phyloP scores from a whole-genome alignment of 2,329 filamentous ascomycete genomes.

The Beauveria caledonica region DNA sequence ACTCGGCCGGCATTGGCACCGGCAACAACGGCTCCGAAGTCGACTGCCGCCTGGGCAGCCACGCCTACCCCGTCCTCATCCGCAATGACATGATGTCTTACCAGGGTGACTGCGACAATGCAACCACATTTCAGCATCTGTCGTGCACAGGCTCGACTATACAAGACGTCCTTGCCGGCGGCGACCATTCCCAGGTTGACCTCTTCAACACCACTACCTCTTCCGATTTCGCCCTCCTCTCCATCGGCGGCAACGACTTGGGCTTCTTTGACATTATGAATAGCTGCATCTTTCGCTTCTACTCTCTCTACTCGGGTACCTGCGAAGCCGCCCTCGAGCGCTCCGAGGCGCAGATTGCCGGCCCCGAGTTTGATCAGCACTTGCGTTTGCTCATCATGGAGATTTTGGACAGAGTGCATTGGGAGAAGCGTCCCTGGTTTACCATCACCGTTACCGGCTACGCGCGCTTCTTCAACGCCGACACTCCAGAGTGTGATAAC shows the following conservation, averaged over 20 bases:
- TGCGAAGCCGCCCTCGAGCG: conserved; percentile 32
- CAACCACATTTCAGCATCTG: conserved; percentile 33
- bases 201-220: conserved; percentile 29
- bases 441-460: conserved; percentile 38
- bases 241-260: conserved; percentile 41
- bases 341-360: conserved; percentile 25
- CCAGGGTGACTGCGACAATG: conserved; percentile 15
- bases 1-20: conserved; percentile 41
- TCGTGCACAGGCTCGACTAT: conserved; percentile 40
- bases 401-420: conserved; percentile 34
- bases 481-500: conserved; percentile 34
- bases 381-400: conserved; percentile 32
- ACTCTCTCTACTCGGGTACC: conserved; percentile 38
- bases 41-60: conserved; percentile 32
- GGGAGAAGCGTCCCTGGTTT: conserved; percentile 37
- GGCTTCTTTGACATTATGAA: conserved; percentile 43
- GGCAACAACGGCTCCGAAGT: conserved; percentile 31
- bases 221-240: conserved; percentile 36
- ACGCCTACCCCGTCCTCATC: conserved; percentile 35
- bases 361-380: conserved; percentile 30
- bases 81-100: conserved; percentile 25
- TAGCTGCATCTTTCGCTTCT: conserved; percentile 41
- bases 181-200: conserved; percentile 33
- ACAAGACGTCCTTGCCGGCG: conserved; percentile 29
- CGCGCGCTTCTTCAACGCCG: conserved; percentile 39